Evolutionary conservation across 345 rosid genomes (phyloP), one percentile per base, ranked within the genome.

Genomic region (Sonneratia caseolaris): DNA sequence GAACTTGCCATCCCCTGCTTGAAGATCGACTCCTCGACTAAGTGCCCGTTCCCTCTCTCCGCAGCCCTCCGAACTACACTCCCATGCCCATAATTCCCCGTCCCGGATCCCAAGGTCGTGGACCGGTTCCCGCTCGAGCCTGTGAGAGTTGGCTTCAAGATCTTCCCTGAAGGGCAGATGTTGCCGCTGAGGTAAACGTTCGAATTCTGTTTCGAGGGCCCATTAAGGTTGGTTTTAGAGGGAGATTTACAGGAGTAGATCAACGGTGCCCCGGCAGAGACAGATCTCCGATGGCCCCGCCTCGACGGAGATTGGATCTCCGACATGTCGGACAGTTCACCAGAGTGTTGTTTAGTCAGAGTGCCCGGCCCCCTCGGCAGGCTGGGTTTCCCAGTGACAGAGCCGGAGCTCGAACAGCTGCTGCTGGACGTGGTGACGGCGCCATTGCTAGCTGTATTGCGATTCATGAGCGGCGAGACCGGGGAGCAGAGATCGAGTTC

Each of bases 51-150:
- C 24, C 61, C 45, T 42, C 40, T 36, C 71, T 69, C 68, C 4
- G 73, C 78, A 49, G 78, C 77, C 37, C 91, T 79, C 0, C 93
- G 86, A 70, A 94, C 81, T 59, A 92, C 89, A 76, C 91, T 94
- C 16, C 98, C 98, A 68, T 89, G 97, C 9, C 98, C 98, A 73
- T 94, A 94, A 72, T 92, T 85, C 15, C 93, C 98, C 2, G 88
- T 85, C 8, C 97, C 91, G 5, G 84, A 84, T 24, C 93, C 90
- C 68, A 94, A 79, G 48, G 84, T 88, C 47, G 89, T 93, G 8
- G 92, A 68, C 71, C 83, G 77, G 71, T 70, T 82, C 8, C 88
- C 75, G 24, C 71, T 78, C 72, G 96, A 89, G 71, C 66, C 48
- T 70, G 83, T 76, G 74, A 85, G 82, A 69, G 79, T 84, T 35